Base-by-base conservation (phyloP, 148 eudicot genomes). In the Spergularia bocconei region DNA sequence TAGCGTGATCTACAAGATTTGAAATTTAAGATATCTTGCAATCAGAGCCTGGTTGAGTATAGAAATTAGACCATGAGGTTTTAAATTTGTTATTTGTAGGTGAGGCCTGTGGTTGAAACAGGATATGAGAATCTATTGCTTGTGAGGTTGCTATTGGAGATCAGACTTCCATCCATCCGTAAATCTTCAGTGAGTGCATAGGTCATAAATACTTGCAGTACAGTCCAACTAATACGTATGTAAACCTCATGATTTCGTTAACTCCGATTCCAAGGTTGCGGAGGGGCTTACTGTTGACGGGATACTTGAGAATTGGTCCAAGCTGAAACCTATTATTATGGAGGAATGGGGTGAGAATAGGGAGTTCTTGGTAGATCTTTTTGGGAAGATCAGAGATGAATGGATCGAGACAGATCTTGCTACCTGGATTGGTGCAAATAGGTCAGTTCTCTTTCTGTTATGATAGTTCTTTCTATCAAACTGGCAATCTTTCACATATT, bases 61-160 rank as follows among this genome's bases (percentile, higher is more conserved):
- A 20, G 33, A 67, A 63, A 55, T 75, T 15, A 48, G 20, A 36
- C 72, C 20, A 39, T 75, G 47, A 76, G 48, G 23, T 72, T 63
- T 29, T 52, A 65, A 38, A 58, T 25, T 23, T 74, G 38, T 70
- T 73, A 71, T 76, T 76, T 82, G 79, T 90, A 95, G 99, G 93
- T 95, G 78, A 84, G 97, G 19, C 99, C 97, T 64, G 99, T 92
- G 20, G 99, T 95, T 39, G 99, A 95, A 89, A 95, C 99, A 70
- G 99, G 99, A 79, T 95, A 95, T 69, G 99, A 95, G 80, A 93
- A 90, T 78, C 7, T 93, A 17, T 78, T 93, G 77, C 98, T 93
- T 77, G 98, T 90, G 75, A 88, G 98, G 82, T 74, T 93, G 94
- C 84, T 93, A 50, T 67, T 93, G 81, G 98, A 93, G 86, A 87